A percentile compares a stretch with the other conserved stretches of the same genome.
phyloP scores from a whole-genome alignment of 2,329 filamentous ascomycete genomes.

The Bipolaris sorokiniana region DNA sequence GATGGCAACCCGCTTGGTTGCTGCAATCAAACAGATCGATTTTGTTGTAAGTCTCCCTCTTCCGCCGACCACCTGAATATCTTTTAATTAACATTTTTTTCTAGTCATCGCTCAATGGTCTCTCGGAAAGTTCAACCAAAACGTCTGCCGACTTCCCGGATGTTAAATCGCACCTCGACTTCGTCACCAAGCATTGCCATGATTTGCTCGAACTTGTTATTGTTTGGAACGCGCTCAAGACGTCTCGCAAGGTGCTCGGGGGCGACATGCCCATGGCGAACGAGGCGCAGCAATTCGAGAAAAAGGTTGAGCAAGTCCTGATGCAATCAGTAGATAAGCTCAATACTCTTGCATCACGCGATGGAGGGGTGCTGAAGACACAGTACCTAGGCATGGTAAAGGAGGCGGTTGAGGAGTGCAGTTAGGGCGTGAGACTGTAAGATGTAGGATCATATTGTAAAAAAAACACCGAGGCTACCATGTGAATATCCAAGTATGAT shows the following conservation, averaged over 20 bases:
- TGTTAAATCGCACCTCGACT: neutral
- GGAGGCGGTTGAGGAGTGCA: constrained; percentile 4
- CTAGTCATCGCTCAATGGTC: constrained; percentile 17
- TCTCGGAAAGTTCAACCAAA: constrained; percentile 1
- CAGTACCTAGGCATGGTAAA: constrained; percentile 5
- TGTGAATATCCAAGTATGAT: neutral
- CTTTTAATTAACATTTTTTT: neutral
- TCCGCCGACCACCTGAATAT: neutral
- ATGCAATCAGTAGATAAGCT: constrained; percentile 8
- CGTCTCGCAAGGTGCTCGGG: constrained; percentile 51
- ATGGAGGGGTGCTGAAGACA: constrained; percentile 1
- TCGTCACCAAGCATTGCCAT: constrained; percentile 16
- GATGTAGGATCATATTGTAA: neutral
- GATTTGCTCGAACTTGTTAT: constrained; percentile 44
- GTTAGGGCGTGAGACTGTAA: neutral
- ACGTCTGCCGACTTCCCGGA: constrained; percentile 21
- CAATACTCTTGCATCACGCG: neutral
- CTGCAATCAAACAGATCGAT: constrained; percentile 35
- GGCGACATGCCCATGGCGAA: constrained; percentile 39
- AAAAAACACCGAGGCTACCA: neutral
- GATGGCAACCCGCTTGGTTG: constrained; percentile 50
- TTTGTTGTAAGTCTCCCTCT: constrained; percentile 24
- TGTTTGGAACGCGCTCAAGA: constrained; percentile 53
- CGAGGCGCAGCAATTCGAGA: constrained; percentile 28
- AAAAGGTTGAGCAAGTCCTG: constrained; percentile 14